A percentile compares a stretch with the other conserved stretches of the same genome.
Conservation (phyloP, 352 stramenopile genomes). For the Thalassiosira hispida region DNA sequence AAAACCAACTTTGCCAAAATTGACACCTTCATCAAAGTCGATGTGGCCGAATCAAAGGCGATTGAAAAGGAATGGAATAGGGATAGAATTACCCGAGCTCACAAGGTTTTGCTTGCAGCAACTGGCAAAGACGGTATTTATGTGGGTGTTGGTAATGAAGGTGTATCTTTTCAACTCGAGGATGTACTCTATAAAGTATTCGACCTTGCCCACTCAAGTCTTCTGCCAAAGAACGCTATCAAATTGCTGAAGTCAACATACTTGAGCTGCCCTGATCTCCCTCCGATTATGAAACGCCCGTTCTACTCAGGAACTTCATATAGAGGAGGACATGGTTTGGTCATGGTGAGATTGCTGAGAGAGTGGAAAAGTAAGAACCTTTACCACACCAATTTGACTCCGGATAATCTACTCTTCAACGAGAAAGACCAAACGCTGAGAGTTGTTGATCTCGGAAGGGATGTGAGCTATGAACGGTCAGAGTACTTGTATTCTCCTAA, state of each 20-base stretch:
- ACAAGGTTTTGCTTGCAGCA: neutral
- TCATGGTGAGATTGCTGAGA: constrained; percentile 14
- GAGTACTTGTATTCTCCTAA: neutral
- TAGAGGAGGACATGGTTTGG: constrained; percentile 8
- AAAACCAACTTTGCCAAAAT: too few species aligned
- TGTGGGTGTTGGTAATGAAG: constrained; percentile 25
- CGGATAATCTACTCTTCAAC: constrained; percentile 26
- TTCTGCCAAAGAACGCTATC: neutral
- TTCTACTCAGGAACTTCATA: constrained; percentile 9
- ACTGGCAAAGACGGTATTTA: neutral
- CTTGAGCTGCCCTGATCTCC: neutral
- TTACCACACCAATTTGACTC: constrained; percentile 26
- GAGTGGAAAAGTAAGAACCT: neutral
- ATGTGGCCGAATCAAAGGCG: constrained; percentile 1
- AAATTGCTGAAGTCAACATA: constrained; percentile 13
- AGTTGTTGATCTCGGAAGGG: constrained; percentile 23
- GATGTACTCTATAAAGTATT: constrained; percentile 28
- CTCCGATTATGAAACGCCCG: constrained; percentile 4
- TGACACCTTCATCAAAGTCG: constrained; percentile 3
- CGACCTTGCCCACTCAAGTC: constrained; percentile 6
- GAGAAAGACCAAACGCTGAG: constrained; percentile 1
- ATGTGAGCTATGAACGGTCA: constrained; percentile 1
- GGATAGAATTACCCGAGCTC: constrained; percentile 2
- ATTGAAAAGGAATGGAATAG: constrained; percentile 22
- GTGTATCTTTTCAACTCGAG: constrained; percentile 10